Base-by-base conservation (phyloP, 345 rosid genomes). In the Barbarea vulgaris region DNA sequence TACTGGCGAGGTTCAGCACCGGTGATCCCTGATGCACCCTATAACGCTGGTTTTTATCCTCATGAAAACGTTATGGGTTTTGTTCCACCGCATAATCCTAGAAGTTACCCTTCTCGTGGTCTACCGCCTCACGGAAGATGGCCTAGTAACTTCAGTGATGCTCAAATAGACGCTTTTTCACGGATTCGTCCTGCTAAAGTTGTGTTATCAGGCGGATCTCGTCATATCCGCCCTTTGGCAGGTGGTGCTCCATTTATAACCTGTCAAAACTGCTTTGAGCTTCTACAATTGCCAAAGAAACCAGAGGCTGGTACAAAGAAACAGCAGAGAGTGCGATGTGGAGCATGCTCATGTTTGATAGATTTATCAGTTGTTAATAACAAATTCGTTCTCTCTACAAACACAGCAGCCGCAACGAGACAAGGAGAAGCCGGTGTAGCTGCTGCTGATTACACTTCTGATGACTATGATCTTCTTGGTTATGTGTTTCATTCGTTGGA, bases 191-290 rank as follows among this genome's bases (percentile, higher is more conserved):
- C 96, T 57, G 85, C 80, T 15, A 88, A 81, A 70, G 88, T 79
- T 59, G 86, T 84, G 7, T 62, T 86, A 82, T 77, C 87, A 33
- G 79, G 80, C 53, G 80, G 83, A 27, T 79, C 85, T n/a, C 83
- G 81, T 12, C 84, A 47, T 54, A 81, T 80, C 64, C 87, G 70
- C 72, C 96, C 98, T 25, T 77, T 90, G 41, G 86, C 80, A 41
- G 90, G 93, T 36, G 98, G 90, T 36, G 93, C 98, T 47, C 98
- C 98, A 3, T 94, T 91, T 77, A 57, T 90, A 50, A 80, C 86
- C 0, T 94, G 98, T 77, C 81, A 75, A 47, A 84, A 88, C 83
- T 94, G 98, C 82, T 86, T 86, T 75, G 95, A 88, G 77, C 81
- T 94, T 67, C 83, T 94, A 33, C 85, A 86, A 61, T 54, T 91